A percentile compares a stretch with the other conserved stretches of the same genome.
phyloP scores from a whole-genome alignment of 495 filamentous ascomycete species.

The Penicillium tannophilum region DNA sequence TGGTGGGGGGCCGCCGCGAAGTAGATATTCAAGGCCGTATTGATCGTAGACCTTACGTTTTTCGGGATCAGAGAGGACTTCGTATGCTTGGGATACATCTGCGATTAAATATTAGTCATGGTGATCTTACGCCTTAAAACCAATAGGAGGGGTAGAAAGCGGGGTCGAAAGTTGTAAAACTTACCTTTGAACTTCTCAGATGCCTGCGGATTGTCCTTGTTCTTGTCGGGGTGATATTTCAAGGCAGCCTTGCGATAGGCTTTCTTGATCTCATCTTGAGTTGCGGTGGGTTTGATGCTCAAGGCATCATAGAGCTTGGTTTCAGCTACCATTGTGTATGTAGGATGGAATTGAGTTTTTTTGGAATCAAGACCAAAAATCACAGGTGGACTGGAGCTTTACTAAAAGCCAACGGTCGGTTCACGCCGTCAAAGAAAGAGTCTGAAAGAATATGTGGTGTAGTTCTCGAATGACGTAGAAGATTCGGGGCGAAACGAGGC shows the following conservation, averaged over 20 bases:
- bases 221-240: conserved; percentile 96
- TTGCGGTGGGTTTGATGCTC: conserved; percentile 73
- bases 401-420: conserved; percentile 19
- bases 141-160: conserved; percentile 2
- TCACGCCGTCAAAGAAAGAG: not conserved
- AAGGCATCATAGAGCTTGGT: conserved; percentile 83
- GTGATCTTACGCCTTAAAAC: not conserved
- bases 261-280: conserved; percentile 96
- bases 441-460: conserved; percentile 6
- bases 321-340: conserved; percentile 75
- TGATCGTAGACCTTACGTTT: conserved; percentile 96
- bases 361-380: conserved; percentile 9
- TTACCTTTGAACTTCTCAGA: conserved; percentile 84
- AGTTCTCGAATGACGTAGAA: conserved; percentile 48
- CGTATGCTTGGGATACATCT: conserved; percentile 94
- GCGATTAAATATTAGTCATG: conserved; percentile 17
- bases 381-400: conserved; percentile 6
- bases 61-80: conserved; percentile 95
- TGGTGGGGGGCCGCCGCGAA: conserved; percentile 79
- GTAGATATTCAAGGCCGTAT: conserved; percentile 88
- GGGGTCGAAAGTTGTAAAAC: conserved; percentile 17
- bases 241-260: conserved; percentile 91
- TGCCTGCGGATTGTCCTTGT: conserved; percentile 83
- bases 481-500: conserved; percentile 22
- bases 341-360: conserved; percentile 23